Percentiles rank a stretch among this genome's conserved stretches.
Evolutionary conservation across 192 early-diverging fungal species (phyloP).

Genomic region (Coemansia sp.): DNA sequence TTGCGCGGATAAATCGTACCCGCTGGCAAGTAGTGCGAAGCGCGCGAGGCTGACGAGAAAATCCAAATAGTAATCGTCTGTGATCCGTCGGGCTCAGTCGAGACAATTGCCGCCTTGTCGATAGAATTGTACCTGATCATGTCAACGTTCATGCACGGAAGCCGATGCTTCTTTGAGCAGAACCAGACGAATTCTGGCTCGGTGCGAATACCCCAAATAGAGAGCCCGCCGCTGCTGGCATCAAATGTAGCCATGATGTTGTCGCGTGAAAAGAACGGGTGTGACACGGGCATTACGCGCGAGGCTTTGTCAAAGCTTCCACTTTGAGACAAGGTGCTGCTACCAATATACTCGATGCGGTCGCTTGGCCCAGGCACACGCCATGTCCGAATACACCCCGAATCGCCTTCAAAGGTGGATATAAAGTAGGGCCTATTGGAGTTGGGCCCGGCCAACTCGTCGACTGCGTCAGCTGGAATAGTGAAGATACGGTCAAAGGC

Average conservation of each 20-base stretch:
- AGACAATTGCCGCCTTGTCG: constrained; percentile 58
- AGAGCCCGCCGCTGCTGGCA: constrained; percentile 36
- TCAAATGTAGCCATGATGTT: constrained; percentile 56
- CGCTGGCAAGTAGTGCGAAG: constrained; percentile 54
- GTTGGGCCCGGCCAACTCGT: not conserved
- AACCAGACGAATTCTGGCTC: constrained; percentile 38
- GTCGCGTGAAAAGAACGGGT: constrained; percentile 53
- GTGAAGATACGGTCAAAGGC: constrained; percentile 54
- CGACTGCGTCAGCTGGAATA: constrained; percentile 20
- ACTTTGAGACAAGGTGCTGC: constrained; percentile 11
- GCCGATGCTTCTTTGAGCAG: constrained; percentile 51
- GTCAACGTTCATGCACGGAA: constrained; percentile 47
- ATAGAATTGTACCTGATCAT: constrained; percentile 60
- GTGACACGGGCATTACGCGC: constrained; percentile 52
- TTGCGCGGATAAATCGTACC: constrained; percentile 49
- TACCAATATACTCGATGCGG: constrained; percentile 24
- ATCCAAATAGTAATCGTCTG: constrained; percentile 53
- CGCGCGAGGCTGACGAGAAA: constrained; percentile 56
- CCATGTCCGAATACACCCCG: constrained; percentile 46
- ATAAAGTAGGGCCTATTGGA: constrained; percentile 33
- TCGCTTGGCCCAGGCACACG: constrained; percentile 16
- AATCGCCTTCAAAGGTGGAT: constrained; percentile 26
- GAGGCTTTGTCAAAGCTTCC: constrained; percentile 44
- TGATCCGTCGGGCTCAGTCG: constrained; percentile 32
- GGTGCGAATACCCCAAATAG: constrained; percentile 53